Percentiles rank a stretch among this genome's conserved stretches.
phyloP scores from a whole-genome alignment of 768 basidiomycete genomes.

The Boletus vermiculosoides region DNA sequence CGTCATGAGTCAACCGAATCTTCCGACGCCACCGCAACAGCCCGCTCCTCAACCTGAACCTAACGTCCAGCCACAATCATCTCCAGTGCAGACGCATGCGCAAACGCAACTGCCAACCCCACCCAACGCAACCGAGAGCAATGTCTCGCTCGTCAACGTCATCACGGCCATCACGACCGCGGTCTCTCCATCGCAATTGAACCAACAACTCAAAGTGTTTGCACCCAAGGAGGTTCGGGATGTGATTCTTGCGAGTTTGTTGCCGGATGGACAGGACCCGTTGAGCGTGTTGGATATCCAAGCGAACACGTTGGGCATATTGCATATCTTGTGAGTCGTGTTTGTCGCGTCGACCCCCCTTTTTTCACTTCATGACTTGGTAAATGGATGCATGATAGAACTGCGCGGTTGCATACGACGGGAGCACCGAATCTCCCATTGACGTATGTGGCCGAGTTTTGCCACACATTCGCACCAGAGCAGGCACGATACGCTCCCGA shows the following conservation, averaged over 20 bases:
- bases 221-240: constrained; percentile 61
- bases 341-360: neutral
- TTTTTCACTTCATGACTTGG: neutral
- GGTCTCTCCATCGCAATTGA: constrained; percentile 37
- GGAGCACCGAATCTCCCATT: constrained; percentile 41
- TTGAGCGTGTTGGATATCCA: constrained; percentile 54
- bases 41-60: constrained; percentile 15
- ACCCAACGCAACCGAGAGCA: constrained; percentile 1
- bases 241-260: constrained; percentile 48
- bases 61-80: constrained; percentile 15
- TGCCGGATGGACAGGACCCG: constrained; percentile 68
- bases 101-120: constrained; percentile 8
- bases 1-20: constrained; percentile 28
- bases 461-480: constrained; percentile 56
- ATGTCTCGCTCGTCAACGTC: constrained; percentile 39
- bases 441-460: constrained; percentile 54
- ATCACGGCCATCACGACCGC: constrained; percentile 47
- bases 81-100: constrained; percentile 12
- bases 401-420: constrained; percentile 51
- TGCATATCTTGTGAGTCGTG: constrained; percentile 69
- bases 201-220: constrained; percentile 44
- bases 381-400: constrained; percentile 36
- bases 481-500: constrained; percentile 69
- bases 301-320: constrained; percentile 58
- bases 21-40: constrained; percentile 25